Percentiles rank a stretch among this genome's conserved stretches.
These are phyloP conservation scores for Lentinula guzmanii DNA, from an alignment of 768 basidiomycete genomes.

Conservation along the genomic window DNA sequence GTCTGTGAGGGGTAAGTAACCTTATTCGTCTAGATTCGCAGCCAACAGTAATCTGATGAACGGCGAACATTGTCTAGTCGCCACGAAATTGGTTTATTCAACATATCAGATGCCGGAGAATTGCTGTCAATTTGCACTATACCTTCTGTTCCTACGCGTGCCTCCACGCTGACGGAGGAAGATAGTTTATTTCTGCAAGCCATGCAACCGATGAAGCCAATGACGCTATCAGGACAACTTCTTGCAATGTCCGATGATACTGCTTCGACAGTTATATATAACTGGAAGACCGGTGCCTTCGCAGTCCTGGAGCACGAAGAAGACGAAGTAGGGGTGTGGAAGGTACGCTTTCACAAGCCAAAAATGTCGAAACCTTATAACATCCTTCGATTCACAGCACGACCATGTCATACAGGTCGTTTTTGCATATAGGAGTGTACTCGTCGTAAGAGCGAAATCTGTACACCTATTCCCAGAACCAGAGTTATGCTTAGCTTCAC, in stretches of 20 bases:
- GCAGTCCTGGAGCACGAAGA: slow-evolving; percentile 38
- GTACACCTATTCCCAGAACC: slow-evolving; percentile 52
- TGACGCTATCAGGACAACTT: slow-evolving; percentile 44
- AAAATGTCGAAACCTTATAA: slow-evolving; percentile 1
- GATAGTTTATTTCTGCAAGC: not conserved
- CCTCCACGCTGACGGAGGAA: not conserved
- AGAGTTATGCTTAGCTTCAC: slow-evolving; percentile 7
- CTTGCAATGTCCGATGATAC: slow-evolving; percentile 50
- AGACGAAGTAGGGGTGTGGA: slow-evolving; percentile 20
- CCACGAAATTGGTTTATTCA: slow-evolving; percentile 26
- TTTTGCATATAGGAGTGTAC: slow-evolving; percentile 37
- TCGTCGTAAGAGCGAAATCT: slow-evolving; percentile 56
- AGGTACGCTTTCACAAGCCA: slow-evolving; percentile 13
- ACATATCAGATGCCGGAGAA: slow-evolving; percentile 14
- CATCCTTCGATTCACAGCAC: slow-evolving; percentile 21
- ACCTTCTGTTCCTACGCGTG: slow-evolving; percentile 23
- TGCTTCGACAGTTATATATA: slow-evolving; percentile 44
- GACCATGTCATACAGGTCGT: slow-evolving; percentile 50
- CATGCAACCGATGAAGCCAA: slow-evolving; percentile 29
- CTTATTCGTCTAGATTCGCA: slow-evolving; percentile 2
- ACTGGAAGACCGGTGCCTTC: slow-evolving; percentile 44
- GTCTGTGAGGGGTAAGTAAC: slow-evolving; percentile 38
- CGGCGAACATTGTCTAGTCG: slow-evolving; percentile 16
- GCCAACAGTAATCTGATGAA: slow-evolving; percentile 9
- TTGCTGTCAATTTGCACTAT: slow-evolving; percentile 19